A percentile compares a stretch with the other conserved stretches of the same genome.
Conservation (phyloP, 306 rosid species). For the Lathyrus tuberosus region DNA sequence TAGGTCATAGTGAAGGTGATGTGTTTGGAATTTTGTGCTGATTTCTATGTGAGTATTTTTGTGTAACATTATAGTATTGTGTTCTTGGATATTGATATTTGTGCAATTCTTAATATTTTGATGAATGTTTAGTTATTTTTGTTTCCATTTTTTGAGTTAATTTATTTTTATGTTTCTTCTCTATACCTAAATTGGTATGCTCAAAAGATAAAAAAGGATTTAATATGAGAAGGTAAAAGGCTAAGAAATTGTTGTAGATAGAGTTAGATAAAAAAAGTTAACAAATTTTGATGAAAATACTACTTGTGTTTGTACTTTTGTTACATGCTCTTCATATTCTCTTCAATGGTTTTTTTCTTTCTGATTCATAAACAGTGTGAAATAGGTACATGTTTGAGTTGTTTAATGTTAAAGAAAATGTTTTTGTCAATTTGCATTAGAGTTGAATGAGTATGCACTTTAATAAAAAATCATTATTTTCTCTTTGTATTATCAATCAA, state of each 20-base stretch:
- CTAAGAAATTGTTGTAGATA: not conserved
- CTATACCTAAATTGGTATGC: not conserved
- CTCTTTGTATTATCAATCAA: no score
- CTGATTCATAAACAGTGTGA: no score
- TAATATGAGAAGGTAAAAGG: not conserved
- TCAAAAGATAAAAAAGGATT: not conserved
- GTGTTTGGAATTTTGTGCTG: slow-evolving; percentile 34
- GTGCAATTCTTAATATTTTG: slow-evolving; percentile 28
- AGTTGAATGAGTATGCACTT: no score
- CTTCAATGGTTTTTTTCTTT: slow-evolving; percentile 20
- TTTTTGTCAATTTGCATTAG: no score
- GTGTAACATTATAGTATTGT: not conserved
- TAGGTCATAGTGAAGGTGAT: slow-evolving; percentile 1
- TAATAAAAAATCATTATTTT: no score
- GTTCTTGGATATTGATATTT: slow-evolving; percentile 6
- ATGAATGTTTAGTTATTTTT: slow-evolving; percentile 17
- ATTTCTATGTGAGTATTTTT: slow-evolving; percentile 16
- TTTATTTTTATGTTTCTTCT: not conserved
- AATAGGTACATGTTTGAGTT: no score
- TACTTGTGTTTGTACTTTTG: not conserved
- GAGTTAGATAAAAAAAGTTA: slow-evolving; percentile 17
- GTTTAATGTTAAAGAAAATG: no score
- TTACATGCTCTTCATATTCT: slow-evolving; percentile 4
- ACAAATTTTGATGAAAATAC: slow-evolving; percentile 26
- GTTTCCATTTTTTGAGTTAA: slow-evolving; percentile 24